These are phyloP conservation scores for Buxus sempervirens DNA, from an alignment of 164 flowering plant species.

Conservation along the genomic window DNA sequence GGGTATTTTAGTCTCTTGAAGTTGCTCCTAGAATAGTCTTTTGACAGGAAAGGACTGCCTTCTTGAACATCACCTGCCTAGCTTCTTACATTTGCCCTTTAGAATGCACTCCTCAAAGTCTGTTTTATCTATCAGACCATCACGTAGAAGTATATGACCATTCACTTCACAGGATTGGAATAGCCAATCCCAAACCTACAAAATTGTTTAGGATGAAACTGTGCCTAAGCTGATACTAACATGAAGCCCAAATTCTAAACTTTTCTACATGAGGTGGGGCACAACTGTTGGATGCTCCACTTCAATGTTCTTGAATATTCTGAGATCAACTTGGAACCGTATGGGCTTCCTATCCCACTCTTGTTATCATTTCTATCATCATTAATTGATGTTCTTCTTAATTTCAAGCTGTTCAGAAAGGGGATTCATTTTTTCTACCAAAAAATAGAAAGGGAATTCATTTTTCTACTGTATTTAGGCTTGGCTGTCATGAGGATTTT, in stretches of 20 bases:
- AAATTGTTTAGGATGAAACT: conserved; percentile 1
- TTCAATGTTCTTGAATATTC: conserved; percentile 61
- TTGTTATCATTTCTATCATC: conserved; percentile 19
- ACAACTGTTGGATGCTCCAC: conserved; percentile 55
- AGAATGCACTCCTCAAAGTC: conserved; percentile 69
- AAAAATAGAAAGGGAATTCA: conserved; percentile 17
- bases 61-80: too few relatives aligned
- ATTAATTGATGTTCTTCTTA: conserved; percentile 31
- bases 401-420: conserved; percentile 24
- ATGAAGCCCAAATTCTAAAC: neutral
- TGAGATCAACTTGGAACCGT: conserved; percentile 37
- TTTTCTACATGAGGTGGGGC: conserved; percentile 65
- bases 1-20: too few relatives aligned
- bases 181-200: conserved; percentile 86
- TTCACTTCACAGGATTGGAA: conserved; percentile 72
- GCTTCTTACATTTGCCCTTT: conserved; percentile 68
- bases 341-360: conserved; percentile 33
- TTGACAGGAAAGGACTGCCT: too few relatives aligned
- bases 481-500: conserved; percentile 66
- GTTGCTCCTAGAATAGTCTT: too few relatives aligned
- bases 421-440: too few relatives aligned
- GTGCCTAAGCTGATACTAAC: neutral
- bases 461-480: conserved; percentile 63
- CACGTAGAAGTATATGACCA: conserved; percentile 63
- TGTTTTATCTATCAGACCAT: conserved; percentile 51